Evolutionary conservation across 75 land plant species (phyloP), one percentile per base, ranked within the genome.

Genomic region (Larix kaempferi): DNA sequence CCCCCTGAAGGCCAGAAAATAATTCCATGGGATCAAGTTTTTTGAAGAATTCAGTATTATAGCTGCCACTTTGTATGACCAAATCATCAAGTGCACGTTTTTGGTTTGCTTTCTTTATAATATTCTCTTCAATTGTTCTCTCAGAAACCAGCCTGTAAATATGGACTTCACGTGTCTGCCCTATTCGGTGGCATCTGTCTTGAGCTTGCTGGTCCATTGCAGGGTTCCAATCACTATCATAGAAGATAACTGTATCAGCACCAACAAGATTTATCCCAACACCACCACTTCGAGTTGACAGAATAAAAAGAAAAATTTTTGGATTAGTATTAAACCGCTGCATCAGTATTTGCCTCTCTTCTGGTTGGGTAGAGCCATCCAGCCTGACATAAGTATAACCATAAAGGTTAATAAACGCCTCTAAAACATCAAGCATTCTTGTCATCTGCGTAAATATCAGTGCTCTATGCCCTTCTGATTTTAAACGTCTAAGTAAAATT

Each of bases 141-240:
- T 95, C 96, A 84, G 95, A 94, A 16, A 98, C 86, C 55, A 98
- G 83, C 39, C 99, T 88, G 78, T 96, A 96, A 29, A 98, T 98
- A 80, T 98, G 95, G 0, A 98, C 99, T 85, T 98, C 99, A 21
- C 99, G 94, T 35, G 98, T 98, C 84, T 98, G 99, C 41, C 99
- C 98, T 56, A 98, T 98, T 16, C 99, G 86, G 57, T 98, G 99
- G 81, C 99, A 98, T 69, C 99, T 85, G 84, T 98, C 99, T 81
- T 98, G 99, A 59, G 99, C 99, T 85, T 98, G 99, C 77, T 93
- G 96, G 78, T 98, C 99, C 99, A 98, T 98, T n/a, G 99, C 99
- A 22, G 99, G 99, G 85, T 98, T 98, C 99, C 99, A 98, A 75
- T 98, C 99, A 90, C 99, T 98, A 74, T 98, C 99, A 80, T 98